Base-by-base conservation (phyloP, 106 monocot genomes). In the Allium sativum region DNA sequence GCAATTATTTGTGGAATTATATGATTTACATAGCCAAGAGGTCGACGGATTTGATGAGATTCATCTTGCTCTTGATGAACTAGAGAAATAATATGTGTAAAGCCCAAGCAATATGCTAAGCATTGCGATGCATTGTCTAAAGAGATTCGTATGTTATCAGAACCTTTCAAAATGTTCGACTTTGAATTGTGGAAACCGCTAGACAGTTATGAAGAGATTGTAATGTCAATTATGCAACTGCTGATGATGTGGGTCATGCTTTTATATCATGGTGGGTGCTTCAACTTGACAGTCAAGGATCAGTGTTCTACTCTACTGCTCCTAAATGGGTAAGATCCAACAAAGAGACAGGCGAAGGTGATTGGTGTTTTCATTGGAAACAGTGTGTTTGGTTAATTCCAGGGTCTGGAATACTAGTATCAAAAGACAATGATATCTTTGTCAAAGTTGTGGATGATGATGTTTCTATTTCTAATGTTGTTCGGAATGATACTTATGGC, bases 221-320 rank as follows among this genome's bases (percentile, higher is more conserved):
- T 80, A 44, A 72, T 82, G 46, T 21, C 44, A 47, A 55, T 98
- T 75, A 63, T 61, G 59, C 77, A 65, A 78, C 53, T 52, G 40
- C 59, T 64, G 73, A 77, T 70, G 96, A 91, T 48, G 74, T 31
- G 22, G 59, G 74, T 61, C 84, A 91, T 88, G 96, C 91, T 78
- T 68, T 98, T 48, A 72, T 98, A 82, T 90, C 94, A 69, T 95
- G 94, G 94, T 98, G 96, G 96, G 84, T 98, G 20, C 87, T 98
- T 82, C 91, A 88, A 63, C 79, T 98, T 82, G 96, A 98, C 56
- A 47, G 56, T 61, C 77, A 79, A 15, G 96, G 91, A 13, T 76
- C 77, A 71, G 65, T 91, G 19, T 85, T 82, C 21, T 98, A 98
- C 61, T 91, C 91, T 64, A 90, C 91, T 42, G 90, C 87, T 56